phyloP scores from a whole-genome alignment of 2,329 filamentous ascomycete species.

The Colletotrichum sp. region DNA sequence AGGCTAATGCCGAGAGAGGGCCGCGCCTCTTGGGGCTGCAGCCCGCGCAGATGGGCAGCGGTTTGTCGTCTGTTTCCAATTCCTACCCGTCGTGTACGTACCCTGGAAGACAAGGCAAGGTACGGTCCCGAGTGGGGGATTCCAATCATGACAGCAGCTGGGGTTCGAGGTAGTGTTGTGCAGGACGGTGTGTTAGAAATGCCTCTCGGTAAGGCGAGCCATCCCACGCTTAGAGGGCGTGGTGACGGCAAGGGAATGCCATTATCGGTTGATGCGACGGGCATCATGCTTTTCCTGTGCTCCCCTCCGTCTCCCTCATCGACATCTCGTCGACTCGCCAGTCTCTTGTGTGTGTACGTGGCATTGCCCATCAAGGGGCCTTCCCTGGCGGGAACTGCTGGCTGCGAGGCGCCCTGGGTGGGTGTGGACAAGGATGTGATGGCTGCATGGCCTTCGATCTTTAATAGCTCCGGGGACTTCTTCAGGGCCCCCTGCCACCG shows the following conservation, averaged over 20 bases:
- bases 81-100: constrained; percentile 19
- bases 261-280: not conserved
- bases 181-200: not conserved
- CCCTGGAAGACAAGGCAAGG: constrained; percentile 14
- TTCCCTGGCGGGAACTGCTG: constrained; percentile 21
- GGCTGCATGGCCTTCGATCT: constrained; percentile 25
- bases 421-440: constrained; percentile 22
- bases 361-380: constrained; percentile 20
- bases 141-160: constrained; percentile 9
- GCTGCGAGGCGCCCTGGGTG: constrained; percentile 17
- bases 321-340: not conserved
- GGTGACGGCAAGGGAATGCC: not conserved
- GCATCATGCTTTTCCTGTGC: not conserved
- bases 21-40: constrained; percentile 22
- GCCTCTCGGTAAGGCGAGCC: not conserved
- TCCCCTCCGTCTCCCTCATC: not conserved
- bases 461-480: constrained; percentile 25
- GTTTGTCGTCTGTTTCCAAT: constrained; percentile 22
- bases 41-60: constrained; percentile 14
- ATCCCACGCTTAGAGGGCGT: not conserved
- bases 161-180: not conserved
- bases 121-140: constrained; percentile 19
- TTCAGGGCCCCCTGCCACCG: constrained; percentile 23
- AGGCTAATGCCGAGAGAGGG: constrained; percentile 23
- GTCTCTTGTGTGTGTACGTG: constrained; percentile 23